A percentile compares a stretch with the other conserved stretches of the same genome.
Conservation (phyloP, 163 green algal species). For the Volvox carteri region DNA sequence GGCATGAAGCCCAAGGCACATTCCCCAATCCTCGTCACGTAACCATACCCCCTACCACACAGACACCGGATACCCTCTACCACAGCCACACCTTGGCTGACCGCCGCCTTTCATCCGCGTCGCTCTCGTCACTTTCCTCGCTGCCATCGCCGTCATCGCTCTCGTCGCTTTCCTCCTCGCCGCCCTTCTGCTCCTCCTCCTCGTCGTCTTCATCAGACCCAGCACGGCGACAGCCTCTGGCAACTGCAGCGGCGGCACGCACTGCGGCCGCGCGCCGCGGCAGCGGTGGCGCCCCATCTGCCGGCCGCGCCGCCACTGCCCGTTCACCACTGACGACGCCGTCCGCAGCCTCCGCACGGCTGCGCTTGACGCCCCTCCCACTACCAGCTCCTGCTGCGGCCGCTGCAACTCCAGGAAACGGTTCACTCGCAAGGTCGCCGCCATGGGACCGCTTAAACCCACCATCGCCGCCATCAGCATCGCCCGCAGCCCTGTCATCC, state of each 20-base stretch:
- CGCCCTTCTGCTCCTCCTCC: background rate
- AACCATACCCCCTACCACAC: too few relatives aligned
- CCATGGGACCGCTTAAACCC: background rate
- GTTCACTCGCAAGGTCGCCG: background rate
- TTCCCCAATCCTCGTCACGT: too few relatives aligned
- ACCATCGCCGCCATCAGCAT: background rate
- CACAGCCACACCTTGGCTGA: conserved; percentile 10
- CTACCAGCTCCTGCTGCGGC: background rate
- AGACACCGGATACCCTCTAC: too few relatives aligned
- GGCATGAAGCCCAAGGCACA: too few relatives aligned
- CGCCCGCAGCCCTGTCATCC: background rate
- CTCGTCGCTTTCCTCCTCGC: background rate
- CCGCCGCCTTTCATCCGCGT: background rate
- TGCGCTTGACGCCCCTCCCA: background rate
- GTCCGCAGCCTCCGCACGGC: background rate
- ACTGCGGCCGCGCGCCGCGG: conserved; percentile 14
- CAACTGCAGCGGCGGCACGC: conserved; percentile 7
- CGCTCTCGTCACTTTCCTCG: background rate
- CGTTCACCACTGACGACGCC: background rate
- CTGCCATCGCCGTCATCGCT: background rate
- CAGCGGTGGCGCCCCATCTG: background rate
- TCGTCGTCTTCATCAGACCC: conserved; percentile 22
- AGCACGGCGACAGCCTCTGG: background rate
- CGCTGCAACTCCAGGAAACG: background rate
- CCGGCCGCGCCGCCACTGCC: background rate